Percentiles rank a stretch among this genome's conserved stretches.
Conservation (phyloP, 305 asterid genomes). For the Stenogyne calaminthoides region DNA sequence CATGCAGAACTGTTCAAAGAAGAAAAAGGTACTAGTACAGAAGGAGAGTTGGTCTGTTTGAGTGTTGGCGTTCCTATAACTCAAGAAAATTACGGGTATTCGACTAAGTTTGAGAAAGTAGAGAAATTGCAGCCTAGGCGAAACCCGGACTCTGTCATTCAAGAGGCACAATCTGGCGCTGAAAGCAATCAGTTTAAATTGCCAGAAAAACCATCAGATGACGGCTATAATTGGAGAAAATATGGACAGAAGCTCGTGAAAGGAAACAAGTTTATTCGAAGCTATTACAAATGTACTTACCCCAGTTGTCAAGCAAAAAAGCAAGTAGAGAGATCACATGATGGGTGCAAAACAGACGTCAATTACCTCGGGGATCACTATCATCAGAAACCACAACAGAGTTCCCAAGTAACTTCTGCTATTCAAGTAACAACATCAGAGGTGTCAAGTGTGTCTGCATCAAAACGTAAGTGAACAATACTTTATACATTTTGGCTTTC, state of each 20-base stretch:
- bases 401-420: constrained; percentile 43
- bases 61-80: constrained; percentile 36
- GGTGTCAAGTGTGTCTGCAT: constrained; percentile 32
- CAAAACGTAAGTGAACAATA: constrained; percentile 47
- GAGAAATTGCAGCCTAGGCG: constrained; percentile 84
- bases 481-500: constrained; percentile 1
- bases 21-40: constrained; percentile 28
- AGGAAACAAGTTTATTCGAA: constrained; percentile 79
- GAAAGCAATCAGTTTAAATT: constrained; percentile 44
- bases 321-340: constrained; percentile 84
- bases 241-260: constrained; percentile 94
- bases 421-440: constrained; percentile 45
- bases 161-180: constrained; percentile 44
- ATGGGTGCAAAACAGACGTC: constrained; percentile 65
- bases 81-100: constrained; percentile 42
- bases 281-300: constrained; percentile 88
- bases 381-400: constrained; percentile 67
- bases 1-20: constrained; percentile 33
- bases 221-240: constrained; percentile 97
- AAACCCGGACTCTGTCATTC: constrained; percentile 61
- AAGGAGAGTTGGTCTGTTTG: constrained; percentile 31
- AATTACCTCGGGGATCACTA: constrained; percentile 73
- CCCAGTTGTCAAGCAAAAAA: constrained; percentile 72
- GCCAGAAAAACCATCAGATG: constrained; percentile 63
- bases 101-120: constrained; percentile 57